Evolutionary conservation across 805 yeast genomes (phyloP), one percentile per base, ranked within the genome.

Genomic region (Metschnikowia matae): DNA sequence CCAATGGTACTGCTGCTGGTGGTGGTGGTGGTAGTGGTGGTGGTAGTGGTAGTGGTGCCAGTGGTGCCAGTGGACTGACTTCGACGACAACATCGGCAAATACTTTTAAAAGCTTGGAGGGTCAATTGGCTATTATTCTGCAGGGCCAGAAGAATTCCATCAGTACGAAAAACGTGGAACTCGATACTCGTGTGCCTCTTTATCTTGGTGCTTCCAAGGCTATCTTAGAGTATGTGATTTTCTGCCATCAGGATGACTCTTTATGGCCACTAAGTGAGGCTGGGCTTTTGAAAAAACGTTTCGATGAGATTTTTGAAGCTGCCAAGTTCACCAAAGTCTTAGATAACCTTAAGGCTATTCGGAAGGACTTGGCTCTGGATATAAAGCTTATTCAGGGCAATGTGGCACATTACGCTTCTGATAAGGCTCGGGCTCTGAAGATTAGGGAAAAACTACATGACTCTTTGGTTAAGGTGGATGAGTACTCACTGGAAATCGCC

Each of bases 221-320:
- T 0, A 82, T 94, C 48, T 69, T 94, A 46, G 96, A 92, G 57
- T 89, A 89, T 64, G 99, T 94, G 39, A 84, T 92, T 1, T 94
- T 94, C 68, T 92, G 99, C 62, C 99, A 94, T 62, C 99, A 94
- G 65, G 99, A 94, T 62, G 99, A 94, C 53, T 84, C 92, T 59
- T 68, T 89, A 29, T 94, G 99, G 99, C 99, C 99, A 1, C 73
- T 94, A 44, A 81, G 91, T 58, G 99, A 94, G 66, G 95, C 99
- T 1, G 77, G 96, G 2, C 79, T 79, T 11, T 76, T 94, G 63
- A 95, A 94, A 68, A 91, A 91, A 68, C 79, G 92, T 48, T 95
- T 94, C 61, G 99, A 94, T 66, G 99, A 94, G 66, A 92, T 94
- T 7, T 94, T 94, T 62, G 97, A 94, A 67, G 97, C 97, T 0